Evolutionary conservation across 2,329 filamentous ascomycete species (phyloP).

Genomic region (Xylaria sp.): DNA sequence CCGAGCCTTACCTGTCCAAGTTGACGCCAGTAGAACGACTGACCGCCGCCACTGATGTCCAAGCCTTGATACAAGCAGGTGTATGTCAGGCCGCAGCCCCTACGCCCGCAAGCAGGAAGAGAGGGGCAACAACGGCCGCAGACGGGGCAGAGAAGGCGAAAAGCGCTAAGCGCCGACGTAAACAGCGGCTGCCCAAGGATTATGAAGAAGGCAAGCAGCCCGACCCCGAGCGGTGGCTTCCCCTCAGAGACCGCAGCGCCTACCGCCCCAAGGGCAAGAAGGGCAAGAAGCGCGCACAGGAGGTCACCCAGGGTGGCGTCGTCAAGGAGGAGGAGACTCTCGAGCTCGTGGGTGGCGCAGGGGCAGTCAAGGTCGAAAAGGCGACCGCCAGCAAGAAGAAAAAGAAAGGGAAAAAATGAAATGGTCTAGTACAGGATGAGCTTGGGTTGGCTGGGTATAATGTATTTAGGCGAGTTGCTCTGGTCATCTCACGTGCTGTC

Average conservation of each 20-base stretch:
- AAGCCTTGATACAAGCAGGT: constrained; percentile 68
- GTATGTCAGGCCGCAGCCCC: constrained; percentile 58
- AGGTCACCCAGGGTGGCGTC: constrained; percentile 83
- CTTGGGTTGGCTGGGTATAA: background rate
- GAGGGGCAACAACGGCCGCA: constrained; percentile 45
- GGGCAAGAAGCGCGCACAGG: constrained; percentile 80
- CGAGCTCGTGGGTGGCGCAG: constrained; percentile 67
- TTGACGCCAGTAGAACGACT: constrained; percentile 69
- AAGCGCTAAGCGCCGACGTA: constrained; percentile 58
- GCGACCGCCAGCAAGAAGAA: constrained; percentile 49
- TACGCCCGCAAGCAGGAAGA: constrained; percentile 55
- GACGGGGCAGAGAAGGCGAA: constrained; percentile 47
- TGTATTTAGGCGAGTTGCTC: background rate
- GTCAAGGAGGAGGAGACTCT: constrained; percentile 75
- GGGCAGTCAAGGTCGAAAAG: constrained; percentile 68
- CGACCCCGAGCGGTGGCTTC: constrained; percentile 93
- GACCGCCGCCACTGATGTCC: constrained; percentile 64
- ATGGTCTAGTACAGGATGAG: constrained; percentile 29
- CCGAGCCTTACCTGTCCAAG: constrained; percentile 58
- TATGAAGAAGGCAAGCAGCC: constrained; percentile 78
- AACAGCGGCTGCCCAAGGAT: constrained; percentile 69
- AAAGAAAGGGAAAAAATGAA: constrained; percentile 57
- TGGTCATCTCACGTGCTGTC: background rate
- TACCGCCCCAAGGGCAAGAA: constrained; percentile 93
- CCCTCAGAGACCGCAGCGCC: constrained; percentile 83